A percentile compares a stretch with the other conserved stretches of the same genome.
Conservation (phyloP, 106 monocot genomes). For the Xerophyta viscosa region DNA sequence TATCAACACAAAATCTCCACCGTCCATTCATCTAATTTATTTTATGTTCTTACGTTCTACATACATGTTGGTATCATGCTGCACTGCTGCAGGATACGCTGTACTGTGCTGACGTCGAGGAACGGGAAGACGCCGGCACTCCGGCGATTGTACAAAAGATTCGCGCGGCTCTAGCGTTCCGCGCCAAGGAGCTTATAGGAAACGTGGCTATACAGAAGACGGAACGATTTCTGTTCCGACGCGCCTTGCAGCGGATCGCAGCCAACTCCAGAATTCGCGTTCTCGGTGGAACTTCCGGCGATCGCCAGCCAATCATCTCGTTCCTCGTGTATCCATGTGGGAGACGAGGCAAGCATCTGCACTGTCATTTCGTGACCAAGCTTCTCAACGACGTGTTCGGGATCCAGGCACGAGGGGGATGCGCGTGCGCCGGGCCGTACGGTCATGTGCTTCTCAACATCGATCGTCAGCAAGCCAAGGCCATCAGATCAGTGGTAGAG, state of each 20-base stretch:
- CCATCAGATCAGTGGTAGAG: constrained; percentile 29
- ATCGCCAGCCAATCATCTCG: constrained; percentile 51
- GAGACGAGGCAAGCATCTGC: constrained; percentile 24
- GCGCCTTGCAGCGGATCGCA: constrained; percentile 10
- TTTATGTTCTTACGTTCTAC: too few species aligned
- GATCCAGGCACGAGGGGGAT: constrained; percentile 61
- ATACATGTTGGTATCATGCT: background rate
- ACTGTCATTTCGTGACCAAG: constrained; percentile 53
- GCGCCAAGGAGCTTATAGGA: constrained; percentile 56
- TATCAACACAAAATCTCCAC: too few species aligned
- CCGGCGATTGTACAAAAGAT: constrained; percentile 73
- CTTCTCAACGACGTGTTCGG: constrained; percentile 69
- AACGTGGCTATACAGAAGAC: constrained; percentile 19
- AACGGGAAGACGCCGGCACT: constrained; percentile 72
- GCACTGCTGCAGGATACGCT: constrained; percentile 65
- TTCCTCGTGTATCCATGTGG: constrained; percentile 44
- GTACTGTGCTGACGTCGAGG: constrained; percentile 50
- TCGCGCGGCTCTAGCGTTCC: constrained; percentile 52
- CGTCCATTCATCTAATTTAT: too few species aligned
- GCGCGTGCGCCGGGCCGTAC: constrained; percentile 72
- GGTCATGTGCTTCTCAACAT: constrained; percentile 54
- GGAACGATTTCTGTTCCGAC: constrained; percentile 14
- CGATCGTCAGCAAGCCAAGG: constrained; percentile 7
- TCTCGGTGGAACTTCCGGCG: constrained; percentile 7
- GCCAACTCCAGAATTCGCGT: constrained; percentile 15